Conservation (phyloP, 2,329 filamentous ascomycete genomes). For the Talaromyces piceae region DNA sequence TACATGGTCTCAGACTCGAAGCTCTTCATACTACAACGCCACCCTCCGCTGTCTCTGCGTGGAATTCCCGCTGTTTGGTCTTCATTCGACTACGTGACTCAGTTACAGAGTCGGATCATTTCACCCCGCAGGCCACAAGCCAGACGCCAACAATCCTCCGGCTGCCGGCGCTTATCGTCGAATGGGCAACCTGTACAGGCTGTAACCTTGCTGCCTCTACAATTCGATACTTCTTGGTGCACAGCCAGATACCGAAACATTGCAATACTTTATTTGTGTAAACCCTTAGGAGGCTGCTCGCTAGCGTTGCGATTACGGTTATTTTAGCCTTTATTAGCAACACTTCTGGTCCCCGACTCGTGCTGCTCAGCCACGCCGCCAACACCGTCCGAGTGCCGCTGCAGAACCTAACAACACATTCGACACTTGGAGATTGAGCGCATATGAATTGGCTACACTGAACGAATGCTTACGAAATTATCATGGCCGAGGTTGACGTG, state of each 20-base stretch:
- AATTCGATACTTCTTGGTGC: neutral
- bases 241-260: neutral
- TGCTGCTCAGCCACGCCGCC: neutral
- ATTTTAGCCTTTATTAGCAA: neutral
- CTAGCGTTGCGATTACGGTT: neutral
- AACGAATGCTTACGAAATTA: constrained; percentile 13
- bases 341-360: neutral
- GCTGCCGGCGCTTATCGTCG: constrained; percentile 5
- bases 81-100: neutral
- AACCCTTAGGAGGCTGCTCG: neutral
- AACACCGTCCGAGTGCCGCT: neutral
- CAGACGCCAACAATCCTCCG: constrained; percentile 1
- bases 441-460: constrained; percentile 7
- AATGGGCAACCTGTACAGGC: neutral
- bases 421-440: constrained; percentile 1
- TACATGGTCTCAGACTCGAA: neutral
- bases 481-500: constrained; percentile 75
- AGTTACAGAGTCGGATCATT: neutral
- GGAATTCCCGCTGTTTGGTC: neutral
- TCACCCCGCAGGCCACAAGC: constrained; percentile 1
- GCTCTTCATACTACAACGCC: no score
- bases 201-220: neutral
- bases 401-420: neutral
- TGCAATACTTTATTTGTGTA: neutral
- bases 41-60: neutral